phyloP scores from a whole-genome alignment of 257 asterid species.

The Solanum appendiculatum region DNA sequence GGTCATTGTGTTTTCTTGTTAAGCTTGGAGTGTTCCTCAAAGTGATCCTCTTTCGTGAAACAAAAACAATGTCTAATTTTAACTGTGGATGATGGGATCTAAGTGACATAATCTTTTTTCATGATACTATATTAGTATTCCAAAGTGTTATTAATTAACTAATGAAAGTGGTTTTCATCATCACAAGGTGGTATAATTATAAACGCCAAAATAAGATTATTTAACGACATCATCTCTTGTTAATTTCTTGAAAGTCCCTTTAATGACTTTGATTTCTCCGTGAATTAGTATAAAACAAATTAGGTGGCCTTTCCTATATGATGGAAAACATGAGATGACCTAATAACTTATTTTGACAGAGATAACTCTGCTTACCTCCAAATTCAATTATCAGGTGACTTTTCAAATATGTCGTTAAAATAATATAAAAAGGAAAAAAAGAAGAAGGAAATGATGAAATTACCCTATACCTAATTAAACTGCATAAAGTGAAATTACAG shows the following conservation, averaged over 20 bases:
- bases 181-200: not conserved
- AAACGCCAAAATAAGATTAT: not conserved
- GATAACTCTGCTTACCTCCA: not conserved
- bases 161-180: not conserved
- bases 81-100: constrained; percentile 15
- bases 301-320: not conserved
- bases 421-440: not conserved
- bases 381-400: not conserved
- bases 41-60: not conserved
- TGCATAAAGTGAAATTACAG: not conserved
- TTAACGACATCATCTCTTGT: not conserved
- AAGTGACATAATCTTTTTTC: not conserved
- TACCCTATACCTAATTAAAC: not conserved
- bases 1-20: not conserved
- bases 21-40: not conserved
- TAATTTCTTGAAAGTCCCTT: not conserved
- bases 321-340: not conserved
- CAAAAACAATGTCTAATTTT: not conserved
- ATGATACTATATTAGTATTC: not conserved
- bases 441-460: not conserved
- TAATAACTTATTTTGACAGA: too few relatives aligned
- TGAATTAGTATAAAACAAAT: not conserved
- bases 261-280: not conserved
- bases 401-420: too few relatives aligned
- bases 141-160: not conserved